Base-by-base conservation (phyloP, 2,329 filamentous ascomycete genomes). In the Ampelomyces quisqualis region DNA sequence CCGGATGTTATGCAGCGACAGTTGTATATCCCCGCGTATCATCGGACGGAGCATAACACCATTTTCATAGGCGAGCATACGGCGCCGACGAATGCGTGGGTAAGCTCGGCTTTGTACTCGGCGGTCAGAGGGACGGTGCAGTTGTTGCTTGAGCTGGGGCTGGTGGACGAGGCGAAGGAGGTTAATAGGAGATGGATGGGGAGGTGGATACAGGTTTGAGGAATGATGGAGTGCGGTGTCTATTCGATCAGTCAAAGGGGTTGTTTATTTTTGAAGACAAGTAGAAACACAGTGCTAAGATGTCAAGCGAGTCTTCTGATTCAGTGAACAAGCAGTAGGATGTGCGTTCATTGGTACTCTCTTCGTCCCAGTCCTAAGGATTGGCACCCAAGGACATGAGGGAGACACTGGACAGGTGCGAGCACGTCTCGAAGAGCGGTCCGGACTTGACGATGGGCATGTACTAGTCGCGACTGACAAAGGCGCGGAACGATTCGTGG, bases 341-440 rank as follows among this genome's bases (percentile, higher is more conserved):
- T 61, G 73, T n/a, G 67, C 73, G 0, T 70, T 65, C 1, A 42
- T 72, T 1, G 70, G 73, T 9, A 46, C 79, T 2, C 47, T 72
- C 1, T 64, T 81, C 15, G 65, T 78, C 3, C 75, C 75, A 0
- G 80, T 79, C 43, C 65, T 82, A 49, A 71, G 63, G 5, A 67
- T 82, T 10, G 71, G 72, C 0, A 81, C 77, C 2, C 78, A 81
- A 49, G 79, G 78, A 0, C 60, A 65, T 40, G 65, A 65, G 2
- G 61, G 53, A 6, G 62, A 65, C 35, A 55, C 47, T 24, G 58
- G 57, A 5, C 38, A 55, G 10, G 42, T 49, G 2, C 56, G 50
- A 13, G 13, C 21, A 13, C 39, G 17, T 13, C 22, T 20, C 3
- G 37, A 45, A 9, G 42, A 19, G 11, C 34, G 19, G 3, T 20